Conservation (phyloP, 495 filamentous ascomycete genomes). For the Xylaria curta region DNA sequence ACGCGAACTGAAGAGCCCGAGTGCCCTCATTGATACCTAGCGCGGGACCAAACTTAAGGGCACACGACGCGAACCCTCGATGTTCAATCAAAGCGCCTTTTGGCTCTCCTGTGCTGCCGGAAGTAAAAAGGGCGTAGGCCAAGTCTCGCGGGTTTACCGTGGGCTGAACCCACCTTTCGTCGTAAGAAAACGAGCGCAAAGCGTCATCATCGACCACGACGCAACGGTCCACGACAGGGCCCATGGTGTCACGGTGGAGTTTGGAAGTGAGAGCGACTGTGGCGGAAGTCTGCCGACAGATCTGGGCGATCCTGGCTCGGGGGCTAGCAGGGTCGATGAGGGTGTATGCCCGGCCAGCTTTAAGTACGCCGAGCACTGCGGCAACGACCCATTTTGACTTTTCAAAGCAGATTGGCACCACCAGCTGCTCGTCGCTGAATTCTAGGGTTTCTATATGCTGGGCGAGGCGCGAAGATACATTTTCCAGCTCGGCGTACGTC, state of each 20-base stretch:
- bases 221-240: constrained; percentile 7
- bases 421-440: constrained; percentile 22
- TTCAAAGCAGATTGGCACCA: constrained; percentile 55
- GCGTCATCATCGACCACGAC: constrained; percentile 13
- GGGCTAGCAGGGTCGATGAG: constrained; percentile 66
- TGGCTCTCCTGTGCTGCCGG: constrained; percentile 53
- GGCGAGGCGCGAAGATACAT: constrained; percentile 53
- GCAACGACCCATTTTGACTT: constrained; percentile 55
- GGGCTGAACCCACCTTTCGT: constrained; percentile 15
- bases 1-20: constrained; percentile 63
- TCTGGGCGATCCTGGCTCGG: constrained; percentile 49
- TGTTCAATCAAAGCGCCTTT: constrained; percentile 47
- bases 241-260: not conserved
- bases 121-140: constrained; percentile 49
- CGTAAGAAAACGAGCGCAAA: constrained; percentile 18
- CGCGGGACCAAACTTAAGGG: constrained; percentile 46
- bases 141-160: constrained; percentile 20
- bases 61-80: constrained; percentile 40
- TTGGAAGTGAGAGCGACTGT: constrained; percentile 20
- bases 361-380: constrained; percentile 52
- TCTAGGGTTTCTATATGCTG: not conserved
- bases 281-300: constrained; percentile 33
- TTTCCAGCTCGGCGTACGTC: constrained; percentile 59
- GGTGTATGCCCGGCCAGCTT: constrained; percentile 54
- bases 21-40: constrained; percentile 45